phyloP scores from a whole-genome alignment of 306 rosid species.

The Rosa rugosa region DNA sequence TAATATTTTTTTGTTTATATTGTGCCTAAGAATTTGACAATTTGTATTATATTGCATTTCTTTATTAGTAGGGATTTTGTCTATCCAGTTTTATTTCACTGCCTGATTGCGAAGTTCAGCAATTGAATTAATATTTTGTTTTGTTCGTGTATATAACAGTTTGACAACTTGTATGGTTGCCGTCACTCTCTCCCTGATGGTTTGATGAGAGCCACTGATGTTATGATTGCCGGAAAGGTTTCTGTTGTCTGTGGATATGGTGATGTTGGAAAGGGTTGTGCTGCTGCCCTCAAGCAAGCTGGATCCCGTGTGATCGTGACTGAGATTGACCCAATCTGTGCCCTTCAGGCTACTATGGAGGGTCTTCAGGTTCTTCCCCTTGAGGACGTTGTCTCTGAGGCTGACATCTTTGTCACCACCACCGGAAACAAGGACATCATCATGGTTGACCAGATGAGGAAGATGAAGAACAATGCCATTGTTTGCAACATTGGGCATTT shows the following conservation, averaged over 20 bases:
- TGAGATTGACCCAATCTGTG: constrained; percentile 96
- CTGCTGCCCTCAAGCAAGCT: constrained; percentile 86
- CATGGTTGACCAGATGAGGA: constrained; percentile 77
- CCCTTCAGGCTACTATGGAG: constrained; percentile 97
- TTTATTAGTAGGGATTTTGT: neutral
- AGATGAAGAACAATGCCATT: constrained; percentile 97
- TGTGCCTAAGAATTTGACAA: neutral
- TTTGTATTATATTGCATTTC: neutral
- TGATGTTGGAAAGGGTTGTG: constrained; percentile 99
- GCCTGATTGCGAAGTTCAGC: neutral
- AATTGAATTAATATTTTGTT: neutral
- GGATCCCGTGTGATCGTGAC: constrained; percentile 93
- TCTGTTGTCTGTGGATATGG: constrained; percentile 84
- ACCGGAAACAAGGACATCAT: constrained; percentile 99
- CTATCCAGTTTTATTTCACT: neutral
- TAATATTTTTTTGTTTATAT: neutral
- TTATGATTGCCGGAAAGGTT: constrained; percentile 97
- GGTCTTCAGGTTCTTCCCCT: constrained; percentile 77
- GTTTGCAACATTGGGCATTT: constrained; percentile 98
- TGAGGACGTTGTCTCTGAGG: constrained; percentile 53
- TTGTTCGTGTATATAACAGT: constrained; percentile 42
- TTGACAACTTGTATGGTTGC: constrained; percentile 96
- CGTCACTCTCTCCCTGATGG: constrained; percentile 99
- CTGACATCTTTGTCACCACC: constrained; percentile 91
- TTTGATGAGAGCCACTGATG: constrained; percentile 95